These are phyloP conservation scores for Cruciata laevipes DNA, from an alignment of 257 asterid genomes.

Conservation along the genomic window DNA sequence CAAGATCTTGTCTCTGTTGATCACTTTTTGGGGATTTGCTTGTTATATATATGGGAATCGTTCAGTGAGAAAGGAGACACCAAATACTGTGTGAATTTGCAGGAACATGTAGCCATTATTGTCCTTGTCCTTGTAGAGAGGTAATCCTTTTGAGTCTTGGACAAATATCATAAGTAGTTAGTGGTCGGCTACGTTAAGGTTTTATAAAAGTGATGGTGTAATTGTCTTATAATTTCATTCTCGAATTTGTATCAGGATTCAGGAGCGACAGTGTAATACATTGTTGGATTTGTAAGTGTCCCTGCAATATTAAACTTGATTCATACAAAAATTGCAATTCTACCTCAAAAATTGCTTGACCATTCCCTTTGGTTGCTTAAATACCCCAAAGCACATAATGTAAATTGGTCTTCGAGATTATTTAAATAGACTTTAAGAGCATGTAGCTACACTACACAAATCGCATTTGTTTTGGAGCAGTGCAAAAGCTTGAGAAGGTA, in stretches of 20 bases:
- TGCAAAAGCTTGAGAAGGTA: background rate
- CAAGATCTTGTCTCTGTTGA: constrained; percentile 65
- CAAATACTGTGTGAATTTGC: background rate
- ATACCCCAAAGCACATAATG: too few relatives aligned
- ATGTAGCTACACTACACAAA: too few relatives aligned
- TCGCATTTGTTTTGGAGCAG: background rate
- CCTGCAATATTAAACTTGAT: too few relatives aligned
- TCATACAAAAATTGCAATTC: too few relatives aligned
- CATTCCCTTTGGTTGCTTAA: too few relatives aligned
- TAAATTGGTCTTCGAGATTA: too few relatives aligned
- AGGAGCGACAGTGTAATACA: background rate
- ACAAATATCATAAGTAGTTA: background rate
- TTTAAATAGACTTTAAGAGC: too few relatives aligned
- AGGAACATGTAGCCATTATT: too few relatives aligned
- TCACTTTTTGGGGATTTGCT: constrained; percentile 90
- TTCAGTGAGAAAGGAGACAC: constrained; percentile 26
- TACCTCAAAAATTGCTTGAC: too few relatives aligned
- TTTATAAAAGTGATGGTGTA: background rate
- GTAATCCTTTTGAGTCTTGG: background rate
- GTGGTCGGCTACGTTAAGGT: background rate
- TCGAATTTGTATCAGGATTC: too few relatives aligned
- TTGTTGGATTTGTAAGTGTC: too few relatives aligned
- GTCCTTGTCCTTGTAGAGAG: background rate
- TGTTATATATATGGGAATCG: constrained; percentile 68
- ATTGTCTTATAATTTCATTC: too few relatives aligned